Evolutionary conservation across 345 rosid genomes (phyloP), one percentile per base, ranked within the genome.

Genomic region (Syzygium aromaticum): DNA sequence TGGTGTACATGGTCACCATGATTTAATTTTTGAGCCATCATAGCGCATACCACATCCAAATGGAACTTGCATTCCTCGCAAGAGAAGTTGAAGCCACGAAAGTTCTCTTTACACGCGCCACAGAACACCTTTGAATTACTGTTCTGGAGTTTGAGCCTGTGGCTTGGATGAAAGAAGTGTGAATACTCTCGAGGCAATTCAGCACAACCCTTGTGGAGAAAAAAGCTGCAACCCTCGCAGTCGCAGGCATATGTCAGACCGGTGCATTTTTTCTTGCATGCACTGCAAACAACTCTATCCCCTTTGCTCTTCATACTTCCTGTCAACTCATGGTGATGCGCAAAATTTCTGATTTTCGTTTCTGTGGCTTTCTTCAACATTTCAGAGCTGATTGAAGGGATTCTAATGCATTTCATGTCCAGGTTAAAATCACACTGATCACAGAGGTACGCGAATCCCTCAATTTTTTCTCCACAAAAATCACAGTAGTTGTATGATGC

Each of bases 21-120:
- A 33, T 67, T 17, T 33, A 33, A 0, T 1, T 67, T 67, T 67
- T 67, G 46, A 33, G 78, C 78, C 78, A 67, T 67, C 78, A 33
- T 67, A 17, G 7, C 78, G 33, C 78, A 67, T 8, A 0, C 2
- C 1, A 33, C 78, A 67, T 67, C 46, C 46, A 67, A 67, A 67
- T 67, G 25, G 78, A 17, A 33, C 5, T 67, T 67, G 78, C 78
- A 67, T 17, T 67, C 2, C 46, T 17, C 1, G 78, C 78, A 67
- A 33, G 78, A 67, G 78, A 17, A 67, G 2, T 1, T 7, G 78
- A 33, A 67, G 78, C 78, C 78, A 8, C 17, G 46, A 17, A 4
- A 8, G 2, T 8, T 30, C 2, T 8, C 3, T 67, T 17, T 0
- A 17, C 25, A 67, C 0, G 78, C 78, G 13, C 2, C 0, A 1